Evolutionary conservation across 2,329 filamentous ascomycete genomes (phyloP).

Genomic region (Calonectria crousiana): DNA sequence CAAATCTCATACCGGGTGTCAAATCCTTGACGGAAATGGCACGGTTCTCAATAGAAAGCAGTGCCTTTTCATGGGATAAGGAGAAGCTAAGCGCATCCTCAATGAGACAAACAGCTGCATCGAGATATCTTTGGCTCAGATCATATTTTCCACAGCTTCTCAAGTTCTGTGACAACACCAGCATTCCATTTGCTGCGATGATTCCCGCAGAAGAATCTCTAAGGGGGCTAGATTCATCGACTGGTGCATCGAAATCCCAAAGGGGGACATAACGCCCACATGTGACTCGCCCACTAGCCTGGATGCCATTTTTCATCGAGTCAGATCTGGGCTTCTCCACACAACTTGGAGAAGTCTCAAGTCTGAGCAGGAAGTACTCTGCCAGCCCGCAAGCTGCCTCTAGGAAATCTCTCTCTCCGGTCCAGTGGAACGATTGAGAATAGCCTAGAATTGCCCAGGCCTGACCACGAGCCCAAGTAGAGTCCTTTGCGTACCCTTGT

Average conservation of each 20-base stretch:
- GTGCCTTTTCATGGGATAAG: constrained; percentile 29
- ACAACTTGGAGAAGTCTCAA: constrained; percentile 49
- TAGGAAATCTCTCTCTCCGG: constrained; percentile 57
- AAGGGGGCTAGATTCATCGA: constrained; percentile 45
- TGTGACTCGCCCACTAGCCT: neutral
- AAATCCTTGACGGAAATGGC: neutral
- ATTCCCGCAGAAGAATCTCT: constrained; percentile 53
- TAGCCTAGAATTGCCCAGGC: constrained; percentile 65
- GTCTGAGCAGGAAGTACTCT: constrained; percentile 61
- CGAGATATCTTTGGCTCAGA: constrained; percentile 40
- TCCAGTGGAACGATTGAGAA: constrained; percentile 62
- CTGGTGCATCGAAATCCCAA: constrained; percentile 63
- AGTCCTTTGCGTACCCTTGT: constrained; percentile 60
- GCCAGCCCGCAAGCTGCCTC: constrained; percentile 59
- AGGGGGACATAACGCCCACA: constrained; percentile 47
- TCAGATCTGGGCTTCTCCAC: constrained; percentile 39
- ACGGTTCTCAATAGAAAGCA: neutral
- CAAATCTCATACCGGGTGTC: constrained; percentile 36
- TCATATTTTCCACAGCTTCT: constrained; percentile 22
- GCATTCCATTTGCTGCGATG: constrained; percentile 55
- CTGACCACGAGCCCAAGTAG: constrained; percentile 65
- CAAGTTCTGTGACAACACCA: constrained; percentile 51
- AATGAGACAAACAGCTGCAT: constrained; percentile 45
- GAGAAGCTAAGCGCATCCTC: constrained; percentile 48
- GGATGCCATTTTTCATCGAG: neutral